Percentiles rank a stretch among this genome's conserved stretches.
These are phyloP conservation scores for Karstenula rhodostoma DNA, from an alignment of 2,329 filamentous ascomycete species.

Conservation along the genomic window DNA sequence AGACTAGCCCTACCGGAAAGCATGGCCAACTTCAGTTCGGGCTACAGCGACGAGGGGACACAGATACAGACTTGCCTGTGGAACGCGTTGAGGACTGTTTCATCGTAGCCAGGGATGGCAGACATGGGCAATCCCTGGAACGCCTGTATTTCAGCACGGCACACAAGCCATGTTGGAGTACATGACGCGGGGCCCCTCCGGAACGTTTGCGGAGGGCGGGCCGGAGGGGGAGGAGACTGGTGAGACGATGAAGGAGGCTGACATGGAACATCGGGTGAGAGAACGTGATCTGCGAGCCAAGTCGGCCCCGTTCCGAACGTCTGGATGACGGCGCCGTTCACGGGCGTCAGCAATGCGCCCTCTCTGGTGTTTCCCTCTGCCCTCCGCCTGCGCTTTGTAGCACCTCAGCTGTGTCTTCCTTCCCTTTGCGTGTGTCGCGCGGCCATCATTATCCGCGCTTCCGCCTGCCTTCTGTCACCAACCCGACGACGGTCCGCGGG, in stretches of 20 bases:
- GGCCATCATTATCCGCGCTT: not conserved
- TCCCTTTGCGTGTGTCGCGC: not conserved
- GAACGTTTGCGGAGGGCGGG: not conserved
- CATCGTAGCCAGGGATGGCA: not conserved
- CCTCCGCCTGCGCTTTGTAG: not conserved
- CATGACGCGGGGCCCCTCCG: not conserved
- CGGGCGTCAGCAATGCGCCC: not conserved
- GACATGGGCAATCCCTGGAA: not conserved
- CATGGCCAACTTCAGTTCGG: not conserved
- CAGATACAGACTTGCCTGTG: not conserved
- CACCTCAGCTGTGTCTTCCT: not conserved
- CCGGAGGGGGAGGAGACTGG: too few relatives aligned
- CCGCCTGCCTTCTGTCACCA: not conserved
- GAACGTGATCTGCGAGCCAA: slow-evolving; percentile 5
- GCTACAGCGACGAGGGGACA: not conserved
- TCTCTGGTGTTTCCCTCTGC: not conserved
- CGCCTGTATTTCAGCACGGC: too few relatives aligned
- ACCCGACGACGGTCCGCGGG: not conserved
- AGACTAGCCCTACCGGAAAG: not conserved
- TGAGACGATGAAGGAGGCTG: not conserved
- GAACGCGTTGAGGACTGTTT: not conserved
- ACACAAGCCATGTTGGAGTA: too few relatives aligned
- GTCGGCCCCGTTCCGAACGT: slow-evolving; percentile 13
- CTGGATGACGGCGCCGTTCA: slow-evolving; percentile 1
- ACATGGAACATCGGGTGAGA: not conserved